Conservation (phyloP, 352 stramenopile genomes). For the Phytophthora syringae region DNA sequence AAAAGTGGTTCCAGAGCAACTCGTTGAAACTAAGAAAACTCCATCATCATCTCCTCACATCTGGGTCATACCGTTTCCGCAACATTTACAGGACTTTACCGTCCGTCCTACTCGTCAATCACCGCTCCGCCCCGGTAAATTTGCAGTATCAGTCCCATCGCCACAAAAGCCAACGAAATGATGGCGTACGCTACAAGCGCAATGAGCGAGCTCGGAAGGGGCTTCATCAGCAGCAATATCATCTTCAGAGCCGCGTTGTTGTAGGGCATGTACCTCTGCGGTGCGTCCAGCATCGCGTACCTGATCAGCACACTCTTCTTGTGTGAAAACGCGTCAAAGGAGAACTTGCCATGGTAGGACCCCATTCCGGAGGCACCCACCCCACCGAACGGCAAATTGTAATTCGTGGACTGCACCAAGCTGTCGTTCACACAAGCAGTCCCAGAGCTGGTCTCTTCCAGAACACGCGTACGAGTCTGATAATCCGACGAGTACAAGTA, state of each 20-base stretch:
- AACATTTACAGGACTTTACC: neutral
- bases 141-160: slow-evolving; percentile 36
- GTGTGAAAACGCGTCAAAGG: slow-evolving; percentile 83
- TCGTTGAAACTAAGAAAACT: too few relatives aligned
- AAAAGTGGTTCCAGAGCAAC: too few relatives aligned
- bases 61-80: neutral
- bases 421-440: slow-evolving; percentile 81
- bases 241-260: slow-evolving; percentile 32
- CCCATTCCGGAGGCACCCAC: slow-evolving; percentile 85
- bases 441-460: slow-evolving; percentile 57
- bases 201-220: slow-evolving; percentile 42
- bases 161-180: slow-evolving; percentile 34
- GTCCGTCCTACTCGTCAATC: slow-evolving; percentile 20
- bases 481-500: slow-evolving; percentile 83
- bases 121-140: slow-evolving; percentile 17
- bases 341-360: slow-evolving; percentile 81
- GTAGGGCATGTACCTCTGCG: slow-evolving; percentile 75
- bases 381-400: slow-evolving; percentile 82
- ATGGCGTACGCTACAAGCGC: slow-evolving; percentile 38
- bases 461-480: slow-evolving; percentile 38
- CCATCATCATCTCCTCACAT: too few relatives aligned
- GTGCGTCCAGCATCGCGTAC: slow-evolving; percentile 58
- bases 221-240: slow-evolving; percentile 37
- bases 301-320: slow-evolving; percentile 67
- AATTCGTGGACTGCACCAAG: slow-evolving; percentile 73